A percentile compares a stretch with the other conserved stretches of the same genome.
phyloP scores from a whole-genome alignment of 2,329 filamentous ascomycete species.

The Fusarium humuli region DNA sequence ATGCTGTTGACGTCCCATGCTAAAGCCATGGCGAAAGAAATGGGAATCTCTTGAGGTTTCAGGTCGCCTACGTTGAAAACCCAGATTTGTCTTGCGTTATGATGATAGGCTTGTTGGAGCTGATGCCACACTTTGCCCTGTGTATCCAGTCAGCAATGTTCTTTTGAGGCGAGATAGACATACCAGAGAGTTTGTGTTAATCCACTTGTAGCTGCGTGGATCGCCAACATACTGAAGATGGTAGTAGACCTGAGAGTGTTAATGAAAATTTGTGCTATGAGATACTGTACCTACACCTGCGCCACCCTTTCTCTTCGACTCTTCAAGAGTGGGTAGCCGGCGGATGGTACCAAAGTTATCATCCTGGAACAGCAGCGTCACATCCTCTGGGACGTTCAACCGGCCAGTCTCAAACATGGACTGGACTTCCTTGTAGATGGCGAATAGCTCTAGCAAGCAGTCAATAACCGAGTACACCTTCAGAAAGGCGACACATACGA shows the following conservation, averaged over 20 bases:
- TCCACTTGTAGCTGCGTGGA: slow-evolving; percentile 70
- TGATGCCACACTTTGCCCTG: slow-evolving; percentile 60
- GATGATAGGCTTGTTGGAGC: slow-evolving; percentile 64
- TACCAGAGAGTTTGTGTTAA: slow-evolving; percentile 70
- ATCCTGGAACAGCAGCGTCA: slow-evolving; percentile 71
- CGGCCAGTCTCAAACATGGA: slow-evolving; percentile 69
- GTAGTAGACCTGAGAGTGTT: slow-evolving; percentile 56
- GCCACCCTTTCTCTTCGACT: slow-evolving; percentile 65
- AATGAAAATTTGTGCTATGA: rapidly evolving
- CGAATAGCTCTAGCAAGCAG: slow-evolving; percentile 64
- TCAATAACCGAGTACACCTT: rapidly evolving
- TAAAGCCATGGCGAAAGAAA: slow-evolving; percentile 66
- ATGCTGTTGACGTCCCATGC: slow-evolving; percentile 66
- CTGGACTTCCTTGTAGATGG: slow-evolving; percentile 74
- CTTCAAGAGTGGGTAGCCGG: slow-evolving; percentile 65
- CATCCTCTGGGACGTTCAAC: slow-evolving; percentile 68
- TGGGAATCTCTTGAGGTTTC: slow-evolving; percentile 67
- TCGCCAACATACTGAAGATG: slow-evolving; percentile 73
- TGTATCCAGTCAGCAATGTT: rapidly evolving
- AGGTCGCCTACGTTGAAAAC: slow-evolving; percentile 73
- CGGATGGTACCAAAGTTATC: slow-evolving; percentile 72
- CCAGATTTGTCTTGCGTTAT: slow-evolving; percentile 66
- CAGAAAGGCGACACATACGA: slow-evolving; percentile 49
- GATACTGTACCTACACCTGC: slow-evolving; percentile 60
- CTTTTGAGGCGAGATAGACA: background rate